Base-by-base conservation (phyloP, 78 protist species). In the Dictyostelium capitatum region DNA sequence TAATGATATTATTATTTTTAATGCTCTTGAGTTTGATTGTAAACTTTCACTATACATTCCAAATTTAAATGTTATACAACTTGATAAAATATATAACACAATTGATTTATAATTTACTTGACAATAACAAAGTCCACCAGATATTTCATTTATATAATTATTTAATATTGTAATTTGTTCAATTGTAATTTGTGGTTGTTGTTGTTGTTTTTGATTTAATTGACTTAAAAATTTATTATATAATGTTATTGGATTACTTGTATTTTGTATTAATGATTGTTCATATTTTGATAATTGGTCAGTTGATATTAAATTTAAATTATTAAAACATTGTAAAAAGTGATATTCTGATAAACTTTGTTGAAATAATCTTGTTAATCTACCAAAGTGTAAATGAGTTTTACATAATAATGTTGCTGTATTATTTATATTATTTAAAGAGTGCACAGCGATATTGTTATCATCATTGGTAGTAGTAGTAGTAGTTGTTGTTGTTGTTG, bases 291-390 rank as follows among this genome's bases (percentile, higher is more conserved):
- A 9, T 46, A 73, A 9, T 46, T 73, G 30, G 3, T 73, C 79
- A 10, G 3, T 48, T 20, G 19, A 11, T 14, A 81, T 28, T 57
- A 59, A 47, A 41, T 20, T 8, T 32, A 59, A 59, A 20, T 47
- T 14, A 32, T 54, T 12, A 47, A 87, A 77, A 9, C 46, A 37
- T 70, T 87, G 32, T 6, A 51, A 17, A 50, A 30, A 77, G 30
- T 77, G 77, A 47, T 47, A 8, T 30, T 87, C 93, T 47, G 93
- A 77, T 30, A 87, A 32, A 20, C 41, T 25, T 48, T 28, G n/a
- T 48, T 87, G 73, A 50, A 87, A 87, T 43, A 77, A n/a, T 50
- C 93, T 56, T 6, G 85, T 77, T 47, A 87, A 50, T 51, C 93
- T 41, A 50, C 79, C 93, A 46, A 87, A 50, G 37, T 77, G 53